phyloP scores from a whole-genome alignment of 2,329 filamentous ascomycete genomes.

The Alternaria metachromatica region DNA sequence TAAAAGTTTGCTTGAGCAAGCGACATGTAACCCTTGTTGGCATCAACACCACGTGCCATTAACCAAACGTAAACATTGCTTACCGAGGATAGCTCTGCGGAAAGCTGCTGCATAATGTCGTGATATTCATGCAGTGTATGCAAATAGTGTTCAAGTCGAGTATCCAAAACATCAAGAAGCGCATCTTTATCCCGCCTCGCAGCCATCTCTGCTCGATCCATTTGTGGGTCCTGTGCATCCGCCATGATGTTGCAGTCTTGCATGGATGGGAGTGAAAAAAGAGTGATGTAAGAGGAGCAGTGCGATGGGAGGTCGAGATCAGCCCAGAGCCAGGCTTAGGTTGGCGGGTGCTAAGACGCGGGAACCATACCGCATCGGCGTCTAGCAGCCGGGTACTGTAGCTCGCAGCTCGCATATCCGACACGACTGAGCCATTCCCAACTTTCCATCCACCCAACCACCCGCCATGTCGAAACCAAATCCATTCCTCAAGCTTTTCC shows the following conservation, averaged over 20 bases:
- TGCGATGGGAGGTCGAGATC: neutral
- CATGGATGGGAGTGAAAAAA: neutral
- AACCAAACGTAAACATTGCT: constrained; percentile 16
- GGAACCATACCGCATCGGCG: constrained; percentile 21
- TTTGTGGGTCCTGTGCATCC: constrained; percentile 6
- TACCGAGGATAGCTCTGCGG: constrained; percentile 62
- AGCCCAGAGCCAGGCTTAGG: neutral
- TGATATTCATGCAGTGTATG: constrained; percentile 71
- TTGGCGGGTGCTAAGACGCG: constrained; percentile 7
- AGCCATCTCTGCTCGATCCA: neutral
- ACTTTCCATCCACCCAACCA: constrained; percentile 5
- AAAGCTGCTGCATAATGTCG: constrained; percentile 62
- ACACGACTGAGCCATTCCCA: constrained; percentile 16
- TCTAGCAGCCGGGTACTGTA: constrained; percentile 16
- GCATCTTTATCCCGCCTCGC: constrained; percentile 24
- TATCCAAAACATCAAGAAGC: constrained; percentile 61
- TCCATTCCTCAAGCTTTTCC: constrained; percentile 42
- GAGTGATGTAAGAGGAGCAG: neutral
- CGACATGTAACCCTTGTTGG: constrained; percentile 52
- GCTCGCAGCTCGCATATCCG: constrained; percentile 16
- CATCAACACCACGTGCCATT: neutral
- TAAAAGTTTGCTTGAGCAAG: constrained; percentile 80
- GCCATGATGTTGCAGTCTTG: constrained; percentile 10
- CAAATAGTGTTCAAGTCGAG: constrained; percentile 70
- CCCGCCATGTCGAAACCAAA: constrained; percentile 41